These are phyloP conservation scores for Backusella macrospora DNA, from an alignment of 192 early-diverging fungal genomes.

Conservation along the genomic window DNA sequence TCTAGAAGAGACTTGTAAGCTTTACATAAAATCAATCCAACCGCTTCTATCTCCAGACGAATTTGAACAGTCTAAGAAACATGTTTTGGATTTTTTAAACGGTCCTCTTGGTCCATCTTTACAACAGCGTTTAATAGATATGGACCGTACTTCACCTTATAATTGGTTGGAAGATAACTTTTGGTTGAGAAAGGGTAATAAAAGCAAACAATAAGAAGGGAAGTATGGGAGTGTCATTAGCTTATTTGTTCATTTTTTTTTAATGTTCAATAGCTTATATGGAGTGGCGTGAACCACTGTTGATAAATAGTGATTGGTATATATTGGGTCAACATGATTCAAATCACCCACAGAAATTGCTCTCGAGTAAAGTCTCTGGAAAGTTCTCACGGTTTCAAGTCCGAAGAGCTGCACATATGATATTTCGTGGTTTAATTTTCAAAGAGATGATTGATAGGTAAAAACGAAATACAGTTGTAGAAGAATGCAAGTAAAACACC, in stretches of 20 bases:
- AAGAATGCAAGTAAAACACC: background rate
- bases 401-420: constrained; percentile 75
- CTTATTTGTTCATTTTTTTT: background rate
- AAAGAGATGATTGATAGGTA: constrained; percentile 73
- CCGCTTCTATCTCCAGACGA: constrained; percentile 57
- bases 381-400: constrained; percentile 79
- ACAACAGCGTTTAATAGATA: constrained; percentile 64
- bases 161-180: constrained; percentile 74
- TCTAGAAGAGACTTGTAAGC: constrained; percentile 57
- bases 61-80: constrained; percentile 44
- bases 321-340: constrained; percentile 69
- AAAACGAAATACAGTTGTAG: background rate
- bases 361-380: constrained; percentile 39
- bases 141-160: constrained; percentile 58
- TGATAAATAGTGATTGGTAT: constrained; percentile 92
- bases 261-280: constrained; percentile 65
- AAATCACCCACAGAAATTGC: constrained; percentile 50
- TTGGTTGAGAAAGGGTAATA: constrained; percentile 56
- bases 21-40: constrained; percentile 59
- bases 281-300: constrained; percentile 76
- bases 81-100: constrained; percentile 51
- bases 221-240: background rate
- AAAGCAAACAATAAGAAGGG: background rate
- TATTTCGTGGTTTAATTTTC: constrained; percentile 68
- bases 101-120: constrained; percentile 43